phyloP scores from a whole-genome alignment of 352 stramenopile species.

The Pilasporangium apinafurcum region DNA sequence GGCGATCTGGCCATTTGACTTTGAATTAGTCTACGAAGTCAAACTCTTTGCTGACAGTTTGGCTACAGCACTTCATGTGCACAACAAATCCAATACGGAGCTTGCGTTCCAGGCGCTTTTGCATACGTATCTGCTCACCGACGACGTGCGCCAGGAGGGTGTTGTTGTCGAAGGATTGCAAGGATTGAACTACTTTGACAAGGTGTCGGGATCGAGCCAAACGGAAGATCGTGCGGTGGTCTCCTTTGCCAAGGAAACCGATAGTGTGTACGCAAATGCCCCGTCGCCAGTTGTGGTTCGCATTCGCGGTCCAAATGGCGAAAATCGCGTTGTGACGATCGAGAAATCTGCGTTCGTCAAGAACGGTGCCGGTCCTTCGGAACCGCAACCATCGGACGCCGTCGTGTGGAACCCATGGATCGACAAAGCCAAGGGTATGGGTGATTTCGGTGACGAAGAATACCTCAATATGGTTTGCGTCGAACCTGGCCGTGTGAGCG shows the following conservation, averaged over 20 bases:
- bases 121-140: slow-evolving; percentile 92
- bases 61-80: slow-evolving; percentile 83
- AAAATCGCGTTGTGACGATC: slow-evolving; percentile 60
- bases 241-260: slow-evolving; percentile 74
- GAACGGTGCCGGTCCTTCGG: slow-evolving; percentile 17
- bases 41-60: slow-evolving; percentile 78
- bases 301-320: slow-evolving; percentile 42
- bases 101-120: slow-evolving; percentile 93
- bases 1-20: slow-evolving; percentile 72
- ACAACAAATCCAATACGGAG: slow-evolving; percentile 80
- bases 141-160: slow-evolving; percentile 58
- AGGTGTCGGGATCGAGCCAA: slow-evolving; percentile 68
- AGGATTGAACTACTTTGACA: slow-evolving; percentile 83
- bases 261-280: slow-evolving; percentile 85
- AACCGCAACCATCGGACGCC: slow-evolving; percentile 50
- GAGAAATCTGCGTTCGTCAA: slow-evolving; percentile 67
- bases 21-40: slow-evolving; percentile 82
- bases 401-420: slow-evolving; percentile 94
- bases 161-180: slow-evolving; percentile 82
- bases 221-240: slow-evolving; percentile 54
- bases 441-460: slow-evolving; percentile 94
- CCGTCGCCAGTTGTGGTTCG: slow-evolving; percentile 56
- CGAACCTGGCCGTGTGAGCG: slow-evolving; percentile 87
- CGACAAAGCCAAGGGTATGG: slow-evolving; percentile 90
- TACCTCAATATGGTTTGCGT: slow-evolving; percentile 95